Percentiles rank a stretch among this genome's conserved stretches.
Conservation (phyloP, 2,329 filamentous ascomycete genomes). For the Colletotrichum theobromicola region DNA sequence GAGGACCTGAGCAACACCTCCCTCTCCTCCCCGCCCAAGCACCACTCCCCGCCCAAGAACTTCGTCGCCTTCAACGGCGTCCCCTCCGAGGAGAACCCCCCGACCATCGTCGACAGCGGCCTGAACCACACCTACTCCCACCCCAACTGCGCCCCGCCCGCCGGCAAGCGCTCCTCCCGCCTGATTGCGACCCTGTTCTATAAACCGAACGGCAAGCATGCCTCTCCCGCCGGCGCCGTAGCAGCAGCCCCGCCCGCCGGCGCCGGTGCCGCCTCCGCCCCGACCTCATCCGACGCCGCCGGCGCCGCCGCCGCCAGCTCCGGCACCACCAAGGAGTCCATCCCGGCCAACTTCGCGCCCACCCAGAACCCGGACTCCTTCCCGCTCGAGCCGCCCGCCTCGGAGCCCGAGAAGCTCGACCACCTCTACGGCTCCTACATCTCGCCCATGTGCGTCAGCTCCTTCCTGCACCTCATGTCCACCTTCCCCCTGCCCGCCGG, state of each 20-base stretch:
- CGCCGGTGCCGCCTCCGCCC: not conserved
- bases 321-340: slow-evolving; percentile 36
- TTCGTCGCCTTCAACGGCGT: slow-evolving; percentile 63
- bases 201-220: slow-evolving; percentile 44
- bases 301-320: slow-evolving; percentile 34
- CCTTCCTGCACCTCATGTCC: slow-evolving; percentile 70
- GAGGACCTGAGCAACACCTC: slow-evolving; percentile 54
- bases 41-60: slow-evolving; percentile 29
- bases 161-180: slow-evolving; percentile 52
- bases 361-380: slow-evolving; percentile 63
- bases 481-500: slow-evolving; percentile 61
- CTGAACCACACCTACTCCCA: slow-evolving; percentile 68
- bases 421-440: slow-evolving; percentile 71
- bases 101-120: slow-evolving; percentile 66
- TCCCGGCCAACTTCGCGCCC: slow-evolving; percentile 63
- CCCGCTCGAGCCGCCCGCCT: slow-evolving; percentile 62
- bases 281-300: slow-evolving; percentile 25
- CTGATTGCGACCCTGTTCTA: slow-evolving; percentile 71
- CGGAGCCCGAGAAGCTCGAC: slow-evolving; percentile 64
- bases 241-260: not conserved
- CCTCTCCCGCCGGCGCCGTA: not conserved
- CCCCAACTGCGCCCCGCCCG: slow-evolving; percentile 62
- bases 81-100: slow-evolving; percentile 63
- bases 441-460: slow-evolving; percentile 68
- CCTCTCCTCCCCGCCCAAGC: slow-evolving; percentile 35